Conservation (phyloP, 257 asterid species). For the Solanum rostratum region DNA sequence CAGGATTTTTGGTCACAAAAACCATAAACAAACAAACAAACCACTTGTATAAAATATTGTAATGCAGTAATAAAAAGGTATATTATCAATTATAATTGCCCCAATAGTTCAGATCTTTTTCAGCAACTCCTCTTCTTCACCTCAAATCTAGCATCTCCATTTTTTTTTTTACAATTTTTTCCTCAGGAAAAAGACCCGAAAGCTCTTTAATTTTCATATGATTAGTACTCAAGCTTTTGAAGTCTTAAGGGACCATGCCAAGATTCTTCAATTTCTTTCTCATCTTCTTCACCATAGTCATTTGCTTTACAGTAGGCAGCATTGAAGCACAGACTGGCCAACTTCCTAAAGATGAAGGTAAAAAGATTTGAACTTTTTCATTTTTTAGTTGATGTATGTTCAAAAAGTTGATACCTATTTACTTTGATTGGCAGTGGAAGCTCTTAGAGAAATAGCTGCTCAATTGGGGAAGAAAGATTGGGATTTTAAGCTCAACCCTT, state of each 20-base stretch:
- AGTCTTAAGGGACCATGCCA: not conserved
- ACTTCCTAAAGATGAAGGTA: constrained; percentile 10
- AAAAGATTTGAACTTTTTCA: not conserved
- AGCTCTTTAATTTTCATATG: not conserved
- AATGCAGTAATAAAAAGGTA: not conserved
- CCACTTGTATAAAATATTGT: not conserved
- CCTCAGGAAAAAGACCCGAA: not conserved
- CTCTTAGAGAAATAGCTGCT: constrained; percentile 39
- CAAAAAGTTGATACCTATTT: not conserved
- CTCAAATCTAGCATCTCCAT: not conserved
- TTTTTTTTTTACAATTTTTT: not conserved
- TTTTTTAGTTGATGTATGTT: not conserved
- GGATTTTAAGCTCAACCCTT: constrained; percentile 49
- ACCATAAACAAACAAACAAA: not conserved
- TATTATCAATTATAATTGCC: not conserved
- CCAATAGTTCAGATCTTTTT: not conserved
- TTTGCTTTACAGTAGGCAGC: not conserved
- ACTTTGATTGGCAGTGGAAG: constrained; percentile 23
- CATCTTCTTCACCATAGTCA: not conserved
- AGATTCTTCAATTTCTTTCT: not conserved
- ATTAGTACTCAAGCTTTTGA: not conserved
- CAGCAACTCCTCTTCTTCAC: not conserved
- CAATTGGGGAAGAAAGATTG: constrained; percentile 48
- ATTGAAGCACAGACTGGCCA: constrained; percentile 3
- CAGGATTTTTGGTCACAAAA: not conserved